Evolutionary conservation across 2,329 filamentous ascomycete species (phyloP).

Genomic region (Chaetomium sp.): DNA sequence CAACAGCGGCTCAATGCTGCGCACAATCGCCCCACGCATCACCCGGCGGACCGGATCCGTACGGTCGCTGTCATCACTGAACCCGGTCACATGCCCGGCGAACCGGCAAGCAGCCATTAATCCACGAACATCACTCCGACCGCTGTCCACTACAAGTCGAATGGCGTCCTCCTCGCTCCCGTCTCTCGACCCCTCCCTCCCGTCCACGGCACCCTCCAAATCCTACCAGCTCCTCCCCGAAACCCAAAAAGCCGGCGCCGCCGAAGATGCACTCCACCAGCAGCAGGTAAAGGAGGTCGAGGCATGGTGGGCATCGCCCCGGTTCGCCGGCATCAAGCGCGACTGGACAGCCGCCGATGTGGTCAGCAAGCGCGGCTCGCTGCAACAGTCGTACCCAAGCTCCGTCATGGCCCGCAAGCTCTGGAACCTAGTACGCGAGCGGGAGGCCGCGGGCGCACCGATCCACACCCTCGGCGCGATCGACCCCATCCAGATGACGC

Average conservation of each 20-base stretch:
- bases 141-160: slow-evolving; percentile 37
- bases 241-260: slow-evolving; percentile 65
- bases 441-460: slow-evolving; percentile 71
- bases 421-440: slow-evolving; percentile 79
- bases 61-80: slow-evolving; percentile 8
- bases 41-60: slow-evolving; percentile 17
- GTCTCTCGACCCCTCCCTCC: slow-evolving; percentile 54
- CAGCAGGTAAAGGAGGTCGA: slow-evolving; percentile 79
- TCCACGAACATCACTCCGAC: slow-evolving; percentile 10
- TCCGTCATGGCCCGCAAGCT: slow-evolving; percentile 93
- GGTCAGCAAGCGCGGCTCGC: slow-evolving; percentile 83
- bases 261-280: slow-evolving; percentile 81
- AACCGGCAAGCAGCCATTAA: no score
- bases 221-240: slow-evolving; percentile 82
- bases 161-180: slow-evolving; percentile 48
- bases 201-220: slow-evolving; percentile 58
- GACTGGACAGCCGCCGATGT: slow-evolving; percentile 88
- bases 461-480: slow-evolving; percentile 98
- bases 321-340: slow-evolving; percentile 83
- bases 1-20: slow-evolving; percentile 20
- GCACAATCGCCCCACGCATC: slow-evolving; percentile 18
- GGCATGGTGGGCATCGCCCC: slow-evolving; percentile 81
- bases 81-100: neutral
- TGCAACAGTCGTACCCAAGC: slow-evolving; percentile 83
- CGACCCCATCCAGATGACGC: slow-evolving; percentile 98